These are phyloP conservation scores for Saussurea involucrata DNA, from an alignment of 129 eudicot species.

Conservation along the genomic window DNA sequence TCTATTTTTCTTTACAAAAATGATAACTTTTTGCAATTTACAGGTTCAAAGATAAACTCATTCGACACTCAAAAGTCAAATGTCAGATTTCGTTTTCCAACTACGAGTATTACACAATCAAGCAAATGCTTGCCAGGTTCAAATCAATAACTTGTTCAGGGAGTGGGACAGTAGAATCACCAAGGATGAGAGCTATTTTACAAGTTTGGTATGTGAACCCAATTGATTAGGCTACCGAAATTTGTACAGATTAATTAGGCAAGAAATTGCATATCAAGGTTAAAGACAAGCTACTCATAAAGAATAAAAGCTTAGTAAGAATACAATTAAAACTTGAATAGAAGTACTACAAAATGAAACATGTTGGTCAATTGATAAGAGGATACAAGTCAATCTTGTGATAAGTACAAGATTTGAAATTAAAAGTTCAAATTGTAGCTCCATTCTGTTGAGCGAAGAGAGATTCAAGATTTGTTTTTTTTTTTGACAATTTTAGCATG, in stretches of 20 bases:
- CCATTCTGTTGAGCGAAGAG: neutral
- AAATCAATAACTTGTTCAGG: too few relatives aligned
- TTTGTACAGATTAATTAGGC: neutral
- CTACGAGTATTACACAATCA: too few relatives aligned
- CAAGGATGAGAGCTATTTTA: too few relatives aligned
- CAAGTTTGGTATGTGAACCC: too few relatives aligned
- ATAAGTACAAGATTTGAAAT: neutral
- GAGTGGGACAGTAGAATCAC: too few relatives aligned
- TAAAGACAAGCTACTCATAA: neutral
- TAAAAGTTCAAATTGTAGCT: neutral
- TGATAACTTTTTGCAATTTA: neutral
- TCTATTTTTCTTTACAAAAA: neutral
- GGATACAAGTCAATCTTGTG: neutral
- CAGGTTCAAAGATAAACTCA: neutral
- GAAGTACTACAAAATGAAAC: neutral
- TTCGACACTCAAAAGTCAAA: neutral
- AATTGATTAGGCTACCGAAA: neutral
- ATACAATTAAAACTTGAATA: neutral
- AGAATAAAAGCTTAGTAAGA: neutral
- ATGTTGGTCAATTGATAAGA: neutral
- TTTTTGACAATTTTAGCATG: neutral
- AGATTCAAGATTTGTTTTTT: neutral
- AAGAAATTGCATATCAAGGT: neutral
- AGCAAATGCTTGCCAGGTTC: neutral
- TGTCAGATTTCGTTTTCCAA: neutral